These are phyloP conservation scores for Pyronema omphalodes DNA, from an alignment of 495 filamentous ascomycete species.

Conservation along the genomic window DNA sequence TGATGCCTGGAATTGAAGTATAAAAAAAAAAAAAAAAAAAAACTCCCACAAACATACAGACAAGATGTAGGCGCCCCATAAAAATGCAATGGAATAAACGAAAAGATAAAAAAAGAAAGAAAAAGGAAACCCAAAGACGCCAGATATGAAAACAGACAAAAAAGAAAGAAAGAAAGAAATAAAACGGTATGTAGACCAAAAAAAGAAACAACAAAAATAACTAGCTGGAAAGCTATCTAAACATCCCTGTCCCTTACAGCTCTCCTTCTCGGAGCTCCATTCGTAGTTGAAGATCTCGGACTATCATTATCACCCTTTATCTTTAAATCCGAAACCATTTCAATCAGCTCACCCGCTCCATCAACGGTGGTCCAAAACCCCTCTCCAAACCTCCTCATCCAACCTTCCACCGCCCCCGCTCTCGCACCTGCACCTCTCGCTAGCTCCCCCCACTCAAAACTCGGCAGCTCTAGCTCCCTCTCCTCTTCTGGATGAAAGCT, in stretches of 20 bases:
- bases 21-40: no score
- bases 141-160: no score
- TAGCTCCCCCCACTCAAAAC: conserved; percentile 1
- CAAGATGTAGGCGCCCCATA: no score
- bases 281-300: background rate
- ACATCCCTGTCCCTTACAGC: background rate
- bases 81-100: no score
- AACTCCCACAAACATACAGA: no score
- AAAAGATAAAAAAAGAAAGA: no score
- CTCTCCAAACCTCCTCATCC: background rate
- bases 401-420: conserved; percentile 1
- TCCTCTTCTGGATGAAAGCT: conserved; percentile 1
- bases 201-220: no score
- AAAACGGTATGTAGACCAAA: no score
- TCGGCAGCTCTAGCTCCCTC: background rate
- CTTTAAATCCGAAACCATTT: background rate
- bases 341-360: conserved; percentile 1
- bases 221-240: background rate
- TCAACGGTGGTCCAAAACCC: background rate
- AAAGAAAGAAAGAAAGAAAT: no score
- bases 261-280: background rate
- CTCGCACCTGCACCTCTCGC: background rate
- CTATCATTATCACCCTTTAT: background rate
- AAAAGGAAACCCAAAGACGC: no score
- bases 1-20: no score